These are phyloP conservation scores for Cercophora sp. DNA, from an alignment of 495 filamentous ascomycete species.

Conservation along the genomic window DNA sequence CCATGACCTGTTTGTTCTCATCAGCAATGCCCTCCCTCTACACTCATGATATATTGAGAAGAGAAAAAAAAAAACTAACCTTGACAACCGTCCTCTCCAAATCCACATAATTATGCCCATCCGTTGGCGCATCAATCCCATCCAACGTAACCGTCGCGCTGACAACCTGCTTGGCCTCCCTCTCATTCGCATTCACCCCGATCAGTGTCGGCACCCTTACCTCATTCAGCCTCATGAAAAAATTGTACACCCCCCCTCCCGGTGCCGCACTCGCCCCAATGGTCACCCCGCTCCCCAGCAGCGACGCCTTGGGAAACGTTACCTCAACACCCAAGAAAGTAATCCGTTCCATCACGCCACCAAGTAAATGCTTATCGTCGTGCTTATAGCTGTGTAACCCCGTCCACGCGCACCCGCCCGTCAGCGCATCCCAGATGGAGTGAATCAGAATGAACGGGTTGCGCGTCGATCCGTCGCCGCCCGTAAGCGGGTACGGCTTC, in stretches of 20 bases:
- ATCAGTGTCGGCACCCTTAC: slow-evolving; percentile 56
- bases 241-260: slow-evolving; percentile 17
- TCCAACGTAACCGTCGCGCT: slow-evolving; percentile 53
- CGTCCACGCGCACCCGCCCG: slow-evolving; percentile 11
- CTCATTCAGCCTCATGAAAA: slow-evolving; percentile 35
- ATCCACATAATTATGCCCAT: slow-evolving; percentile 27
- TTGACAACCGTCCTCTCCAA: slow-evolving; percentile 49
- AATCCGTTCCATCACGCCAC: slow-evolving; percentile 22
- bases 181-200: slow-evolving; percentile 59
- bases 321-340: slow-evolving; percentile 38
- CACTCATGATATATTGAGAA: neutral
- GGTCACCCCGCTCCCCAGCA: slow-evolving; percentile 46
- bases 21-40: too few relatives aligned
- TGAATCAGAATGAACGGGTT: slow-evolving; percentile 18
- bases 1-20: slow-evolving; percentile 53
- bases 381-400: neutral
- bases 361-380: slow-evolving; percentile 19
- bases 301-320: slow-evolving; percentile 49
- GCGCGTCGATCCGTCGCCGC: too few relatives aligned
- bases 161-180: slow-evolving; percentile 54
- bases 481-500: too few relatives aligned
- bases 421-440: slow-evolving; percentile 30
- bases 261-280: slow-evolving; percentile 37
- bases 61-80: slow-evolving; percentile 30
- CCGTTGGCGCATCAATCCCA: too few relatives aligned